A percentile compares a stretch with the other conserved stretches of the same genome.
Conservation (phyloP, 139 green algal genomes). For the Auxenochlorella protothecoides region DNA sequence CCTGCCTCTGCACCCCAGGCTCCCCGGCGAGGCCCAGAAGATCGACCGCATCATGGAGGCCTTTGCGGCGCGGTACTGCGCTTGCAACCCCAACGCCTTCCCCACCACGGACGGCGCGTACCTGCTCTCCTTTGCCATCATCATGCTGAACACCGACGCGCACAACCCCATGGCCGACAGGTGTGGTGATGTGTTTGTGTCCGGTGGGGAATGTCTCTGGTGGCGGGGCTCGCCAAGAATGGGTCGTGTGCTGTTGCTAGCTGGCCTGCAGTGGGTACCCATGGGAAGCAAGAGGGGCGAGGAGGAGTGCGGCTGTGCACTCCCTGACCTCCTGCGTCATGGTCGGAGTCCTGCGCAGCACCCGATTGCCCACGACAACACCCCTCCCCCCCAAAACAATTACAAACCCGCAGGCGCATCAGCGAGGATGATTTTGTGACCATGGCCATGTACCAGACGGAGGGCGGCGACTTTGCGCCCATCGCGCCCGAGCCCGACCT, state of each 20-base stretch:
- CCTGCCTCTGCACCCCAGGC: not conserved
- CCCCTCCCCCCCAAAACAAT: too few relatives aligned
- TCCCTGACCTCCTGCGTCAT: too few relatives aligned
- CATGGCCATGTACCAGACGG: constrained; percentile 48
- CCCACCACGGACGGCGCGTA: constrained; percentile 70
- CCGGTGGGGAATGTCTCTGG: too few relatives aligned
- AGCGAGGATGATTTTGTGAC: constrained; percentile 62
- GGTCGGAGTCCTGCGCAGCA: too few relatives aligned
- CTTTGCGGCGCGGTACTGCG: constrained; percentile 68
- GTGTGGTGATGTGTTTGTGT: not conserved
- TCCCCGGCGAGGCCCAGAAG: constrained; percentile 77
- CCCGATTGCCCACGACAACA: too few relatives aligned
- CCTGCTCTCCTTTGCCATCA: constrained; percentile 78
- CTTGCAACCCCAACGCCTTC: constrained; percentile 62
- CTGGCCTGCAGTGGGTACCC: too few relatives aligned
- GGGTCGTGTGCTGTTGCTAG: too few relatives aligned
- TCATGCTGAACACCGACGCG: constrained; percentile 96
- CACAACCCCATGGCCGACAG: constrained; percentile 87
- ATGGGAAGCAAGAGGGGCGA: too few relatives aligned
- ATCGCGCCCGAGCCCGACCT: constrained; percentile 62
- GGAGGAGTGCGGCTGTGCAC: too few relatives aligned
- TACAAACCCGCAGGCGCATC: constrained; percentile 34
- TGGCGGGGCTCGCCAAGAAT: too few relatives aligned
- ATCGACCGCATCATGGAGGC: constrained; percentile 92
- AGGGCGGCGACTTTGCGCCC: constrained; percentile 32